Base-by-base conservation (phyloP, 257 asterid species). In the Solanum rostratum region DNA sequence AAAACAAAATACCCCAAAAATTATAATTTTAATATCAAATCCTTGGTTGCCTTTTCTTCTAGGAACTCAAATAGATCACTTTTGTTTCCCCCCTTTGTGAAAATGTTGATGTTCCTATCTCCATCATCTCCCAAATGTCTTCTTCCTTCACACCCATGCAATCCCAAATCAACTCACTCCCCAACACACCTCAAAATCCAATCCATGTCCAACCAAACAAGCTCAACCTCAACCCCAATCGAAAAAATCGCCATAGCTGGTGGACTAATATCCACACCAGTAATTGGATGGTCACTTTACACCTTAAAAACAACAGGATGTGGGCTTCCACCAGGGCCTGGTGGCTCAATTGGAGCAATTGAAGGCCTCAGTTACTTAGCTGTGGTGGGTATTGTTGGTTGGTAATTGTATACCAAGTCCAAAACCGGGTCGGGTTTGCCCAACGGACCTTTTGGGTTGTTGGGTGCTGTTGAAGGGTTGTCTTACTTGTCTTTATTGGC, bases 311-410 rank as follows among this genome's bases (percentile, higher is more conserved):
- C 96, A 0, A 96, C 98, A 19, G 96, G 98, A 15, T 96, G 99
- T 87, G 98, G 99, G 53, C 94, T 96, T 3, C 98, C 98, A 0
- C 99, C 99, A 2, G 99, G 99, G 80, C 99, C 97, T 0, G 98
- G 89, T 0, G 99, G 99, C 5, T 92, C 97, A 2, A 84, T 92
- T 6, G 98, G 99, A 7, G 99, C 98, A 9, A 90, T 96, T 0
- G 99, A 96, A 84, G 98, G 99, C 22, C 93, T 96, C 81, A 96
- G 99, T 88, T 96, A 94, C 88, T 92, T 96, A 20, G 92, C 84
- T 66, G 97, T 92, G 81, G 92, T 85, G 76, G 97, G 93, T 65
- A 91, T 96, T 74, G 98, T 93, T 54, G 98, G 84, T 18, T 96
- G 99, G 99, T 96, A 98, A 19, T 84, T 93, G 66, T 96, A 92